phyloP scores from a whole-genome alignment of 2,329 filamentous ascomycete species.

The Berkeleyomyces rouxiae region DNA sequence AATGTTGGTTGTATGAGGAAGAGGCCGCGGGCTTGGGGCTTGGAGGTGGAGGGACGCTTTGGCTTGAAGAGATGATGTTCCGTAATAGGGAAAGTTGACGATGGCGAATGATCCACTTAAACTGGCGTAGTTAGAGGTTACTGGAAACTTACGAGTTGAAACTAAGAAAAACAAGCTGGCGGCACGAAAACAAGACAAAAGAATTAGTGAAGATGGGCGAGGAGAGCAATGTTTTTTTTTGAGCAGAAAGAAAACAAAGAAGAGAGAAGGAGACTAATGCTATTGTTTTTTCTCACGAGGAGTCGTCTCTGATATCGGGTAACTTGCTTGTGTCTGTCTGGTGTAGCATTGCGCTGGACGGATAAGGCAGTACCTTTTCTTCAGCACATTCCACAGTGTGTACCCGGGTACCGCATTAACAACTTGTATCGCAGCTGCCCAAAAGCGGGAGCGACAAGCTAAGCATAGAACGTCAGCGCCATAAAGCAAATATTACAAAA shows the following conservation, averaged over 20 bases:
- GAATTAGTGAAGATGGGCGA: too few species aligned
- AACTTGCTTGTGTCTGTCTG: too few species aligned
- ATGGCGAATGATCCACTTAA: background rate
- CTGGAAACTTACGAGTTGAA: too few species aligned
- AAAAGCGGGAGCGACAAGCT: background rate
- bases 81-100: background rate
- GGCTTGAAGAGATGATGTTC: background rate
- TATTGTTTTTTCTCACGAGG: too few species aligned
- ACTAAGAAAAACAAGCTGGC: too few species aligned
- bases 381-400: background rate
- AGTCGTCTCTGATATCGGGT: too few species aligned
- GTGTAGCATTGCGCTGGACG: background rate
- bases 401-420: background rate
- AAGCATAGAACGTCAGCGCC: background rate
- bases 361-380: background rate
- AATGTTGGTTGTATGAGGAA: conserved; percentile 1
- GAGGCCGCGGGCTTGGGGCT: conserved; percentile 8
- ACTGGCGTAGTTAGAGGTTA: background rate
- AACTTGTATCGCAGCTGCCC: background rate
- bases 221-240: too few species aligned
- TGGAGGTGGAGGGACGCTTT: background rate
- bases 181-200: too few species aligned
- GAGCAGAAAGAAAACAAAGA: too few species aligned
- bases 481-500: background rate
- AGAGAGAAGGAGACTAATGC: too few species aligned